Base-by-base conservation (phyloP, 225 moss, liverwort and hornwort species). In the Pleurozium schreberi region DNA sequence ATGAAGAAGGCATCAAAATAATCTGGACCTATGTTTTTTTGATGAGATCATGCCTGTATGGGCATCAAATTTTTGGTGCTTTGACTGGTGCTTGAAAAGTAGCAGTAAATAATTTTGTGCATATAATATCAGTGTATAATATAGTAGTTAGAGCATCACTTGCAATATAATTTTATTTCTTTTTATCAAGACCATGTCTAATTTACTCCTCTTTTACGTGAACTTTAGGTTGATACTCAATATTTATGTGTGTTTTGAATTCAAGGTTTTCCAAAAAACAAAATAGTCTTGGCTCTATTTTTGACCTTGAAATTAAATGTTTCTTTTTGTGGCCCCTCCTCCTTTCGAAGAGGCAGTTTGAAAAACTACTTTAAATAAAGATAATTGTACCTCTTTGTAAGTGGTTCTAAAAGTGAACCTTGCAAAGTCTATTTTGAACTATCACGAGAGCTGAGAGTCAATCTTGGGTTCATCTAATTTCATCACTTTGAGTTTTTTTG, bases 381-480 rank as follows among this genome's bases (percentile, higher is more conserved):
- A 5, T 52, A 52, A 8, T 1, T 52, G 3, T 9, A 22, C 22
- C 5, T 34, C 0, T 36, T 34, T 75, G 6, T 45, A 2, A 30
- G 0, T 3, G 0, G 2, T 74, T 73, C 10, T 30, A 30, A 73
- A 30, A 45, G 2, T 15, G 0, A 30, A 30, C 3, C 11, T 73
- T 45, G 27, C 17, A 47, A 27, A 30, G 30, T 47, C 11, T 74
- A 31, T 18, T 14, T 8, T 2, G 18, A 18, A 74, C 47, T 2
- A 0, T 9, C 2, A 14, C 25, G 9, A 53, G 3, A 36, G 5
- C 9, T 9, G 14, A 22, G 2, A 3, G 1, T 23, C 0, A 0
- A 76, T 50, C 6, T 14, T 22, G 5, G 5, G 0, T 8, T 9
- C 2, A 36, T 38, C 53, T 23, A 22, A 77, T 55, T n/a, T n/a